Percentiles rank a stretch among this genome's conserved stretches.
These are phyloP conservation scores for Penicillium lagena DNA, from an alignment of 495 filamentous ascomycete species.

Conservation along the genomic window DNA sequence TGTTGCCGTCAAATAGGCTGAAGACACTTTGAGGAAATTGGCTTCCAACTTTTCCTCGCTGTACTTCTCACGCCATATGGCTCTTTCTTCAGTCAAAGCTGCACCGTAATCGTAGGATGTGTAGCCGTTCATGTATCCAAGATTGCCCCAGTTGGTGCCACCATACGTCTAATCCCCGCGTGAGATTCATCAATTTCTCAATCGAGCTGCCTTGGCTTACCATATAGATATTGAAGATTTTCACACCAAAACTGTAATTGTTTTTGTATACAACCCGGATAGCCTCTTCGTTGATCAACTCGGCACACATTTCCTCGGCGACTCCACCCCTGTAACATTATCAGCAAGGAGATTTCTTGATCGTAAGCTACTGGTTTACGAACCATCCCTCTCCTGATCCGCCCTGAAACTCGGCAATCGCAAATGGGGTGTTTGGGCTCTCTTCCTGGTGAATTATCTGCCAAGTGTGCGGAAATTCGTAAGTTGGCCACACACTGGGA, in stretches of 20 bases:
- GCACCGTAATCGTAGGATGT: conserved; percentile 64
- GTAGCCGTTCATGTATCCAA: conserved; percentile 59
- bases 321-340: conserved; percentile 48
- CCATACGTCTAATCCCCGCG: conserved; percentile 43
- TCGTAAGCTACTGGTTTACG: too few species aligned
- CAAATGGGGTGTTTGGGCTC: conserved; percentile 55
- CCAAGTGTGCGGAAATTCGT: conserved; percentile 31
- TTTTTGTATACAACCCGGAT: conserved; percentile 72
- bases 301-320: conserved; percentile 52
- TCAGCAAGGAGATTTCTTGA: too few species aligned
- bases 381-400: conserved; percentile 8
- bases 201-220: conserved; percentile 14
- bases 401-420: conserved; percentile 46
- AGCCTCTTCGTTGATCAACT: conserved; percentile 55
- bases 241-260: conserved; percentile 52
- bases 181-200: neutral
- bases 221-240: conserved; percentile 61
- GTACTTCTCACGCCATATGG: conserved; percentile 62
- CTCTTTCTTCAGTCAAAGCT: conserved; percentile 54
- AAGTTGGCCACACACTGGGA: conserved; percentile 38
- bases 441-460: conserved; percentile 39
- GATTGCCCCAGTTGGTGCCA: conserved; percentile 75
- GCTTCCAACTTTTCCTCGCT: conserved; percentile 63
- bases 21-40: conserved; percentile 60
- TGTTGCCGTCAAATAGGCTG: conserved; percentile 49